These are phyloP conservation scores for Melampsora abietis-canadensis DNA, from an alignment of 1,284 basidiomycete genomes.

Conservation along the genomic window DNA sequence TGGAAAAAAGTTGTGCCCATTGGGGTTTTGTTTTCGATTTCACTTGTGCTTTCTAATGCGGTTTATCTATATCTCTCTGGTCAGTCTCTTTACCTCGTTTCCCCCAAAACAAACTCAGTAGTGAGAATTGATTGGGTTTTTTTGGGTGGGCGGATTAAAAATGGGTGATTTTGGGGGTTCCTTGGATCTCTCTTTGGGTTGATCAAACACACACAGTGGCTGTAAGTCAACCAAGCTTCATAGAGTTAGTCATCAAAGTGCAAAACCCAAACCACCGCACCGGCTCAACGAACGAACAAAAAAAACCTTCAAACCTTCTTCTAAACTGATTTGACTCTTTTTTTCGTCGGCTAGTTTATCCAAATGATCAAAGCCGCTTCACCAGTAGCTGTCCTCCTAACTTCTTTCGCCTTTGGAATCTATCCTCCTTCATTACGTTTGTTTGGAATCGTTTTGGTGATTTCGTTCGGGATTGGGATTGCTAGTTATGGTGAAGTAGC, in stretches of 20 bases:
- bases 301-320: too few species aligned
- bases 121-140: too few species aligned
- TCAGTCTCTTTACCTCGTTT: not conserved
- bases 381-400: not conserved
- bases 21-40: not conserved
- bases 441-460: not conserved
- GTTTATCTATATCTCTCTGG: constrained; percentile 1
- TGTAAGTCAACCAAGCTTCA: too few species aligned
- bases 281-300: too few species aligned
- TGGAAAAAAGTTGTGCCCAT: not conserved
- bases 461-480: not conserved
- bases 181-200: too few species aligned
- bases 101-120: too few species aligned
- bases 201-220: too few species aligned
- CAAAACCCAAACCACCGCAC: too few species aligned
- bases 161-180: too few species aligned
- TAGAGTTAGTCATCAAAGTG: too few species aligned
- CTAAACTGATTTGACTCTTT: too few species aligned
- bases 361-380: constrained; percentile 7
- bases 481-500: constrained; percentile 7
- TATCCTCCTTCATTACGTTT: constrained; percentile 1
- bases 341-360: not conserved
- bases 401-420: constrained; percentile 1
- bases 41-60: not conserved
- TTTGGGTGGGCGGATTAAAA: too few species aligned